Conservation (phyloP, 2,329 filamentous ascomycete genomes). For the Fusarium bactridioides region DNA sequence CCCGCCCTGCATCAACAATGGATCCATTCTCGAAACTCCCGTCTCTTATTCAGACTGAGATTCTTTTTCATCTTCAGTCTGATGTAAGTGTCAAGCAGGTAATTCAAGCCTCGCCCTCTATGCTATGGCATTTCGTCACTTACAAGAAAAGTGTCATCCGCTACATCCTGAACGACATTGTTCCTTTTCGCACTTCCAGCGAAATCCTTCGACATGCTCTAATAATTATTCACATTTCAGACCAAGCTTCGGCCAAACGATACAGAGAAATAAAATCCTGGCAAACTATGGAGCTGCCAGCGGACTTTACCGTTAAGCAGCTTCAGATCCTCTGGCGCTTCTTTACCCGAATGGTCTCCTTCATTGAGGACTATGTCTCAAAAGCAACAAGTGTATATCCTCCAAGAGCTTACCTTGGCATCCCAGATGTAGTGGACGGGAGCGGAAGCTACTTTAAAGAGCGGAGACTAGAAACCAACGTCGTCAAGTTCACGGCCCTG, state of each 20-base stretch:
- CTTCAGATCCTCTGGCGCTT: neutral
- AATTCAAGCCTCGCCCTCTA: neutral
- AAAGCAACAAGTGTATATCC: neutral
- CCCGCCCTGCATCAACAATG: neutral
- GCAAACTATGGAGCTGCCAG: neutral
- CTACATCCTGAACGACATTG: neutral
- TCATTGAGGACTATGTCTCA: neutral
- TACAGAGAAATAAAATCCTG: rapidly evolving
- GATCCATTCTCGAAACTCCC: neutral
- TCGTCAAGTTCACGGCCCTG: neutral
- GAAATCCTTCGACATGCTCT: neutral
- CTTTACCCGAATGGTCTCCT: neutral
- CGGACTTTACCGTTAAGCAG: neutral
- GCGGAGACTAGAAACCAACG: neutral
- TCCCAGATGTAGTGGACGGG: neutral
- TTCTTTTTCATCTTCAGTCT: neutral
- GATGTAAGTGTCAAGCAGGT: neutral
- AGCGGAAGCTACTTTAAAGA: neutral
- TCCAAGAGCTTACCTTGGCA: neutral
- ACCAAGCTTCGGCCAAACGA: neutral
- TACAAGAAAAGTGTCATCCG: neutral
- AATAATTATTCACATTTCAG: neutral
- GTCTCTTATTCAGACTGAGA: neutral
- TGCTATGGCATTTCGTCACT: neutral
- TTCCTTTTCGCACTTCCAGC: neutral